Evolutionary conservation across 1,284 basidiomycete species (phyloP).

Genomic region (Garcileccinum viscosum): DNA sequence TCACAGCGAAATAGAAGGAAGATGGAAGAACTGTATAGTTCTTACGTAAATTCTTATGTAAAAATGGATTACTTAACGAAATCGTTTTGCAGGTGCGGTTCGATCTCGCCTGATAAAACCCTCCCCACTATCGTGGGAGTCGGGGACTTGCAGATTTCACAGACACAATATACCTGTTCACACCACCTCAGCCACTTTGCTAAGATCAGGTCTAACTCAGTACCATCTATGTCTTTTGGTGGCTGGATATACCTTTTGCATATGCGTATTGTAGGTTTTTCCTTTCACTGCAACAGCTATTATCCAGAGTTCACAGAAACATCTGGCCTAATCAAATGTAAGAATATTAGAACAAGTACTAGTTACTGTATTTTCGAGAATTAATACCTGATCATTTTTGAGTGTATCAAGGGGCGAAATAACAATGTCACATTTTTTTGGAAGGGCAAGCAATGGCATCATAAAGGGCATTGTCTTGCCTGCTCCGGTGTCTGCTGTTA

Average conservation of each 20-base stretch:
- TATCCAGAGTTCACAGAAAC: neutral
- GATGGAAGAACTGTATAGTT: no score
- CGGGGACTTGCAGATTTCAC: neutral
- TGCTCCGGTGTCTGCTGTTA: neutral
- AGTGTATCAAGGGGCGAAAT: neutral
- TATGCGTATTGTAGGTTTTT: neutral
- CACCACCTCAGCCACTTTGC: neutral
- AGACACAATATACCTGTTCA: neutral
- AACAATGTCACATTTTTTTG: neutral
- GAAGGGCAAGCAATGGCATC: neutral
- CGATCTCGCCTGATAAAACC: neutral
- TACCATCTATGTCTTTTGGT: neutral
- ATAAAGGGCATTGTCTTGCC: neutral
- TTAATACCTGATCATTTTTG: neutral
- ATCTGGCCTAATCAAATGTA: no score
- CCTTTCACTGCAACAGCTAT: neutral
- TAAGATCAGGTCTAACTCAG: neutral
- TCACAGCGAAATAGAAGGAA: no score
- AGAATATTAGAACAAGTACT: no score
- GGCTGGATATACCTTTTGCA: neutral
- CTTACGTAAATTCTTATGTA: no score
- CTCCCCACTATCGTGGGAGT: neutral
- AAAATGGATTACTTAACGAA: no score
- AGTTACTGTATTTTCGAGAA: neutral
- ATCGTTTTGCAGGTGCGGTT: no score